A percentile compares a stretch with the other conserved stretches of the same genome.
These are phyloP conservation scores for Candida caryicola DNA, from an alignment of 805 yeast species.

Conservation along the genomic window DNA sequence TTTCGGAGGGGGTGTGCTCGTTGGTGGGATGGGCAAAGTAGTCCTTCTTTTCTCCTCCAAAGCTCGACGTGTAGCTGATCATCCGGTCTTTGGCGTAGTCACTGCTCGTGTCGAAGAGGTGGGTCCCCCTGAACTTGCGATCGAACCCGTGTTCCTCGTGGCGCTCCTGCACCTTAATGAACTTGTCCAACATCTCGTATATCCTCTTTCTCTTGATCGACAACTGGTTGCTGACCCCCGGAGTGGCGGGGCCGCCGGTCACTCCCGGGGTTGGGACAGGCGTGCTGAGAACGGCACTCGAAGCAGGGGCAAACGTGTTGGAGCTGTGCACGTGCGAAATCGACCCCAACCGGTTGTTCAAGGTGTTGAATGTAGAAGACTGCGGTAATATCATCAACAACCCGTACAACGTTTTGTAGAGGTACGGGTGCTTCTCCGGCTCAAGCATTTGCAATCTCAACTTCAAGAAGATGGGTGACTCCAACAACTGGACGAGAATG, in stretches of 20 bases:
- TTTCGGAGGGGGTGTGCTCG: not conserved
- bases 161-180: slow-evolving; percentile 33
- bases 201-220: slow-evolving; percentile 38
- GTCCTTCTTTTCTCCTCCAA: slow-evolving; percentile 9
- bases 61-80: slow-evolving; percentile 10
- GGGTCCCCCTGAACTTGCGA: slow-evolving; percentile 8
- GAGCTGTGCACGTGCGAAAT: slow-evolving; percentile 41
- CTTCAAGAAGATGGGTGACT: slow-evolving; percentile 88
- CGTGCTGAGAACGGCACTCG: slow-evolving; percentile 3
- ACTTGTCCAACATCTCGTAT: slow-evolving; percentile 42
- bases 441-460: slow-evolving; percentile 84
- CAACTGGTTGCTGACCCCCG: slow-evolving; percentile 24
- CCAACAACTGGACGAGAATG: slow-evolving; percentile 82
- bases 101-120: slow-evolving; percentile 1
- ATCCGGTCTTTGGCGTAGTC: slow-evolving; percentile 5
- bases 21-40: slow-evolving; percentile 7
- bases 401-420: slow-evolving; percentile 88
- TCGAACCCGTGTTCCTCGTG: slow-evolving; percentile 22
- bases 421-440: slow-evolving; percentile 75
- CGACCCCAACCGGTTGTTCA: slow-evolving; percentile 71
- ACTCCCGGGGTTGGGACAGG: slow-evolving; percentile 20
- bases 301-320: not conserved
- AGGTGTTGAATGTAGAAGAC: slow-evolving; percentile 80
- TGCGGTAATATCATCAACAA: slow-evolving; percentile 92
- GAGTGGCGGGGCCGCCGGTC: slow-evolving; percentile 13